Conservation (phyloP, 345 rosid species). For the Passiflora organensis region DNA sequence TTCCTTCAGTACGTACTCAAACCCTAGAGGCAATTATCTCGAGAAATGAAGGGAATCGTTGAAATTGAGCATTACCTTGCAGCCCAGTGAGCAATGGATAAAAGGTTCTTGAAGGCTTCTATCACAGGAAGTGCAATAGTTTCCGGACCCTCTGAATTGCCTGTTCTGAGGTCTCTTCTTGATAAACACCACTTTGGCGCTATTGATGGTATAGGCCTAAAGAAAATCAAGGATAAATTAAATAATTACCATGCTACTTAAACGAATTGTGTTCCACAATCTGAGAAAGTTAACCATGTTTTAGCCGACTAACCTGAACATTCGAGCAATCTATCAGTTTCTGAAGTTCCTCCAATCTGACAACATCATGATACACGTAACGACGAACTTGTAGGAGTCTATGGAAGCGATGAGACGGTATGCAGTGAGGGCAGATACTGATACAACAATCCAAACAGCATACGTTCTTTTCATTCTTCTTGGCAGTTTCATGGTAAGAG, state of each 20-base stretch:
- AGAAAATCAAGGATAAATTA: not conserved
- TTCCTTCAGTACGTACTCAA: too few species aligned
- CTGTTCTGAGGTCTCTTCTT: slow-evolving; percentile 95
- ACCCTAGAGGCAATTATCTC: too few species aligned
- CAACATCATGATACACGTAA: slow-evolving; percentile 94
- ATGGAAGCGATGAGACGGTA: slow-evolving; percentile 78
- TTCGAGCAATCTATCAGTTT: slow-evolving; percentile 89
- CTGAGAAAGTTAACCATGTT: too few species aligned
- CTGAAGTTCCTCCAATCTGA: slow-evolving; percentile 82
- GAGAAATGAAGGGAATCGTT: too few species aligned
- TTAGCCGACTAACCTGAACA: slow-evolving; percentile 93
- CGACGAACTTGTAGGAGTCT: slow-evolving; percentile 94
- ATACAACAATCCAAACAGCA: slow-evolving; percentile 87
- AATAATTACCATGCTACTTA: not conserved
- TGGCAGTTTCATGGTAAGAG: slow-evolving; percentile 62
- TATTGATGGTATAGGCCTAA: slow-evolving; percentile 88
- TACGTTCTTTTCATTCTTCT: slow-evolving; percentile 90
- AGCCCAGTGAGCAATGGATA: slow-evolving; percentile 84
- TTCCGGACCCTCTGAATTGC: slow-evolving; percentile 90
- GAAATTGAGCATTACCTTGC: slow-evolving; percentile 59
- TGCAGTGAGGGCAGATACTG: slow-evolving; percentile 93
- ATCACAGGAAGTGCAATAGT: slow-evolving; percentile 88
- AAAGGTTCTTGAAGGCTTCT: slow-evolving; percentile 93
- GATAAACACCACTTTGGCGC: slow-evolving; percentile 92
- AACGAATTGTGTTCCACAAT: slow-evolving; percentile 6